phyloP scores from a whole-genome alignment of 2,329 filamentous ascomycete genomes.

The Diplodia mutila region DNA sequence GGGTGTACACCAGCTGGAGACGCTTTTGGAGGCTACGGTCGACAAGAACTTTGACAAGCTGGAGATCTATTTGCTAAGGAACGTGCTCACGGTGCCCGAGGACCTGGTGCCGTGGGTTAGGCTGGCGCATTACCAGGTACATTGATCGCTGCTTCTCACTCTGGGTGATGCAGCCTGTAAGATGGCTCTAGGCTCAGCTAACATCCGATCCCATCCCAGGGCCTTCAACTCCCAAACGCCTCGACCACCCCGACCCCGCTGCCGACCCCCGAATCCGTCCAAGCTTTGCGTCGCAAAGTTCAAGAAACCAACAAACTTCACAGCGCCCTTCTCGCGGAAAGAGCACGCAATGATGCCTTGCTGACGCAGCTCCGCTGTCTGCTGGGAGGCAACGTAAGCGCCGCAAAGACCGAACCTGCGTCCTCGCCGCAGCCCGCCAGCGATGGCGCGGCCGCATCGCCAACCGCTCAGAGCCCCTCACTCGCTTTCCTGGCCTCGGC shows the following conservation, averaged over 20 bases:
- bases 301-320: conserved; percentile 80
- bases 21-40: conserved; percentile 53
- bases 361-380: conserved; percentile 67
- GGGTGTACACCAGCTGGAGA: conserved; percentile 61
- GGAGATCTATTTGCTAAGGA: conserved; percentile 82
- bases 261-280: conserved; percentile 70
- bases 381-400: conserved; percentile 43
- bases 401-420: conserved; percentile 43
- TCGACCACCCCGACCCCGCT: conserved; percentile 30
- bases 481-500: conserved; percentile 62
- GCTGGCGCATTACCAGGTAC: conserved; percentile 81
- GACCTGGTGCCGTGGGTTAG: conserved; percentile 78
- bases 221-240: neutral
- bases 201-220: neutral
- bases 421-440: conserved; percentile 53
- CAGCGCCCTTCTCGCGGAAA: conserved; percentile 69
- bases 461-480: conserved; percentile 30
- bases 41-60: conserved; percentile 57
- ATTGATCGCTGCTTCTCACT: neutral
- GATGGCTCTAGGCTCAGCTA: neutral
- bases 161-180: neutral
- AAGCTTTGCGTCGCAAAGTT: conserved; percentile 71
- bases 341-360: conserved; percentile 71
- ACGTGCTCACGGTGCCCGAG: conserved; percentile 60
- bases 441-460: conserved; percentile 36